phyloP scores from a whole-genome alignment of 2,329 filamentous ascomycete species.

The Pestalotiopsis sp. region DNA sequence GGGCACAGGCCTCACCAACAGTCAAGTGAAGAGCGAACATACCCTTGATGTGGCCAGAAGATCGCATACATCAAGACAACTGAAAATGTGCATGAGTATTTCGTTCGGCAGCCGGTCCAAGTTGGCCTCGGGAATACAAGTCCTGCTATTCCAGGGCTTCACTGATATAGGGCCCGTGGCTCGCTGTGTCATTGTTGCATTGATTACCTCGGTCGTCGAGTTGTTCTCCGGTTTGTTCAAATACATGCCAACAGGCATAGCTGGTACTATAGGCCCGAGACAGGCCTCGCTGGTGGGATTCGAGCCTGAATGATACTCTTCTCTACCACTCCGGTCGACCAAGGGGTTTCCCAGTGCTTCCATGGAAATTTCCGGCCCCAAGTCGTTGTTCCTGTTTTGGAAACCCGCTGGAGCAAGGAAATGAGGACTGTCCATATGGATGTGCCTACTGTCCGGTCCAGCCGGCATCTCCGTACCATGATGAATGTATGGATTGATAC shows the following conservation, averaged over 20 bases:
- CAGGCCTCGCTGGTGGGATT: not conserved
- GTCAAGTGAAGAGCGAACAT: conserved; percentile 31
- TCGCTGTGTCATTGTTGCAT: not conserved
- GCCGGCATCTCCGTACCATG: not conserved
- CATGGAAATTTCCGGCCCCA: not conserved
- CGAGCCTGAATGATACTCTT: not conserved
- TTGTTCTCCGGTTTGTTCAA: not conserved
- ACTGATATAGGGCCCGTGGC: not conserved
- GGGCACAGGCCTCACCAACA: not conserved
- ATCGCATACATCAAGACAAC: conserved; percentile 60
- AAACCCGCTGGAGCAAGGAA: not conserved
- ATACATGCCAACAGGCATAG: not conserved
- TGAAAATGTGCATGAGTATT: conserved; percentile 56
- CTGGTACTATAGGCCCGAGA: not conserved
- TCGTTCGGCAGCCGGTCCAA: conserved; percentile 56
- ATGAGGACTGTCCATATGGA: not conserved
- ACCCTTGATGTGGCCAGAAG: conserved; percentile 59
- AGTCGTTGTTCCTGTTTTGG: not conserved
- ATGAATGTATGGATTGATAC: not conserved
- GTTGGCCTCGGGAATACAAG: conserved; percentile 17
- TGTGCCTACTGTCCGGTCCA: not conserved
- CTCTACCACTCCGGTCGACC: not conserved
- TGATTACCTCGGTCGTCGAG: not conserved
- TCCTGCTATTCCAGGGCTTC: conserved; percentile 18
- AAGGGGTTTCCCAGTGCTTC: not conserved